phyloP scores from a whole-genome alignment of 1,284 basidiomycete species.

The Leccinum brunneo-olivaceum region DNA sequence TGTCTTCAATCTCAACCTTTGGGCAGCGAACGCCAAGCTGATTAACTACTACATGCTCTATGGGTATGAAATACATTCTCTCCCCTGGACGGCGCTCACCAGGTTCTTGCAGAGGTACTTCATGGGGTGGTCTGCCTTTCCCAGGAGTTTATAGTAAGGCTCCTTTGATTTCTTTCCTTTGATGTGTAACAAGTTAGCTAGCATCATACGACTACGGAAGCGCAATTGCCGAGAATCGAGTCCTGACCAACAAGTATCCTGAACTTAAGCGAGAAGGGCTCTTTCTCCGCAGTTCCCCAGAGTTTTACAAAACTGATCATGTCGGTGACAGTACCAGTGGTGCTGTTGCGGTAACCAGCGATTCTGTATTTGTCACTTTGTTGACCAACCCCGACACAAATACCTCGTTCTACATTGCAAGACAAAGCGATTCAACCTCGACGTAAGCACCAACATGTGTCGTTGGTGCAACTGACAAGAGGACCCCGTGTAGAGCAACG shows the following conservation, averaged over 20 bases:
- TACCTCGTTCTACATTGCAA: conserved; percentile 62
- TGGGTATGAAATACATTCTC: conserved; percentile 39
- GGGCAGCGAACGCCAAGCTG: conserved; percentile 71
- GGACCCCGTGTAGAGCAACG: conserved; percentile 33
- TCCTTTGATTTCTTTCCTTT: neutral
- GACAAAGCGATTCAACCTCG: conserved; percentile 62
- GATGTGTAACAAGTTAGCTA: conserved; percentile 14
- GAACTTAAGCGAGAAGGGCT: conserved; percentile 71
- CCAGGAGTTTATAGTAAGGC: conserved; percentile 51
- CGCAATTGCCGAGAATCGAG: conserved; percentile 61
- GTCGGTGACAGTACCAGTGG: conserved; percentile 55
- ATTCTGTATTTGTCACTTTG: conserved; percentile 53
- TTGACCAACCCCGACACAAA: conserved; percentile 60
- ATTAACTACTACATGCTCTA: conserved; percentile 78
- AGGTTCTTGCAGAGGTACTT: conserved; percentile 52
- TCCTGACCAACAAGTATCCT: conserved; percentile 61
- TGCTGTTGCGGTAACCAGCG: conserved; percentile 41
- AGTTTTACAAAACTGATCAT: conserved; percentile 73
- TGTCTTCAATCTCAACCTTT: conserved; percentile 69
- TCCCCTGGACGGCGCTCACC: conserved; percentile 1
- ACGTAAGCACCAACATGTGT: conserved; percentile 39
- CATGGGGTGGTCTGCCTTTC: conserved; percentile 72
- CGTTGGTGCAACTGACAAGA: conserved; percentile 5
- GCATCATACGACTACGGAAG: conserved; percentile 65
- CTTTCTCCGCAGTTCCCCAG: conserved; percentile 68